These are phyloP conservation scores for Ustilago vetiveriae DNA, from an alignment of 1,284 basidiomycete species.

Conservation along the genomic window DNA sequence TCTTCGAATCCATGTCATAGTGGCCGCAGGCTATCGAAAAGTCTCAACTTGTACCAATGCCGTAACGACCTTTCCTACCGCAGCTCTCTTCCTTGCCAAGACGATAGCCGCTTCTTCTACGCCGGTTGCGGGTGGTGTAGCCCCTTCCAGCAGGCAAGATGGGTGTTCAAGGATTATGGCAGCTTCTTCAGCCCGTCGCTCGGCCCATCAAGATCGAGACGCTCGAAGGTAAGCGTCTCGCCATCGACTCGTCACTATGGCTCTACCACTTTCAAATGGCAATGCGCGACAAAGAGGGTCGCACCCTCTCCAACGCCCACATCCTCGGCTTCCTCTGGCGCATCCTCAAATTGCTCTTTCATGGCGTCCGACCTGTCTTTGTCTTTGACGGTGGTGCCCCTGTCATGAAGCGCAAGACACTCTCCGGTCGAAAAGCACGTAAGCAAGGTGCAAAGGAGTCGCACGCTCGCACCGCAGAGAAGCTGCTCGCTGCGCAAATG, in stretches of 20 bases:
- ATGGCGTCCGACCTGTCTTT: constrained; percentile 81
- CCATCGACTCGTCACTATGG: constrained; percentile 98
- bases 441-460: constrained; percentile 70
- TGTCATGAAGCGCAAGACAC: constrained; percentile 68
- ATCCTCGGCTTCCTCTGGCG: constrained; percentile 84
- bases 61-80: too few relatives aligned
- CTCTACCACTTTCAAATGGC: constrained; percentile 84
- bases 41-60: too few relatives aligned
- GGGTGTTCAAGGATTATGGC: constrained; percentile 67
- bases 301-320: constrained; percentile 89
- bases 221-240: constrained; percentile 65
- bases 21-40: too few relatives aligned
- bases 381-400: constrained; percentile 82
- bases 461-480: constrained; percentile 73
- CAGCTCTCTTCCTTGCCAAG: not conserved
- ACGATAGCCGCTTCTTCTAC: not conserved
- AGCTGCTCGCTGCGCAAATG: constrained; percentile 91
- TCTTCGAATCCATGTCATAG: not conserved
- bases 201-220: constrained; percentile 66
- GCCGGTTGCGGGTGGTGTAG: not conserved
- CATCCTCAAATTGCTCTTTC: constrained; percentile 93
- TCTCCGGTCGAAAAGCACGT: constrained; percentile 72
- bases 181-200: constrained; percentile 66
- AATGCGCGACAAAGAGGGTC: constrained; percentile 96
- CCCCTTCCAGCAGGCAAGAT: constrained; percentile 23